Base-by-base conservation (phyloP, 2,329 filamentous ascomycete species). In the Fusarium pseudonygamai region DNA sequence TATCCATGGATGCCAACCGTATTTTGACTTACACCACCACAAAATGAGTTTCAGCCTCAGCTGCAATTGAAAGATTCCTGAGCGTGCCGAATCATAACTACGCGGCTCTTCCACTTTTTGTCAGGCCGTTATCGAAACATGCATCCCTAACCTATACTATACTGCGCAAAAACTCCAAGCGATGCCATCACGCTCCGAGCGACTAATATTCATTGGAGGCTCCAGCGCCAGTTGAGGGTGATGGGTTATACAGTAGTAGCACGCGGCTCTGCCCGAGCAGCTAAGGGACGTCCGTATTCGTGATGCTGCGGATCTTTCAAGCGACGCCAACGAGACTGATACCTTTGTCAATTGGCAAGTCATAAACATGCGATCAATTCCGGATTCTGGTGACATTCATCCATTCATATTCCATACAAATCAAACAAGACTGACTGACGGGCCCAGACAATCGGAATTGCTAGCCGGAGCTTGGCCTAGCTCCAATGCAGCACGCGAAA, bases 391-490 rank as follows among this genome's bases (percentile, higher is more conserved):
- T 52, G 61, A 34, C 45, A 62, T 40, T 18, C 34, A 46, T 46
- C 24, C 36, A 37, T 20, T 22, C 22, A 42, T 42, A 39, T 15
- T n/a, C 36, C 36, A 42, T 42, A 15, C 18, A 64, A 50, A 32
- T 34, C 46, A 43, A 58, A 50, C 46, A 58, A 72, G 22, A 57
- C 55, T 56, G n/a, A 55, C 55, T 56, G 42, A 42, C 39, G 42
- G 58, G 58, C 46, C 75, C 75, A 72, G 39, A 60, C 56, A 60
- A 62, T 65, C 69, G 73, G 66, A 56, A 62, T 57, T 50, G 46
- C 50, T 68, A 66, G 57, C 69, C 53, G 62, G 62, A 75, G 57
- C 40, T 59, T 40, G 60, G 56, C 56, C 66, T 64, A 68, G 45
- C 49, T 47, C 45, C 57, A 53, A 40, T 46, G 24, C 24, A 57